These are phyloP conservation scores for Butyriboletus loyo DNA, from an alignment of 768 basidiomycete species.

Conservation along the genomic window DNA sequence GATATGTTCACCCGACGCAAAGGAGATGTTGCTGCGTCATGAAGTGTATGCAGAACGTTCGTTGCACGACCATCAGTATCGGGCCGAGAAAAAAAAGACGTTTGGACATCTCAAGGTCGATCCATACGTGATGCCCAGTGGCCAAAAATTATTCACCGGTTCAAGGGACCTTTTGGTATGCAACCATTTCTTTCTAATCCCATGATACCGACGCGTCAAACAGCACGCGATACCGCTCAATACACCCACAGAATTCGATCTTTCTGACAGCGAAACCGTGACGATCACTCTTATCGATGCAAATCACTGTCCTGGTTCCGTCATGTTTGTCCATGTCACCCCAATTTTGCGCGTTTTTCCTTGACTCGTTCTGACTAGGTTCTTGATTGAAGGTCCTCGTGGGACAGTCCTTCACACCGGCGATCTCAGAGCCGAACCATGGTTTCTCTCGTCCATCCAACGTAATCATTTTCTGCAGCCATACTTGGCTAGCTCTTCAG, in stretches of 20 bases:
- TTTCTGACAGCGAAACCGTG: conserved; percentile 56
- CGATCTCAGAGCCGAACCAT: conserved; percentile 86
- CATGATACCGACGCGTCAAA: not conserved
- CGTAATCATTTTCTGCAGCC: conserved; percentile 71
- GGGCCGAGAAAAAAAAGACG: conserved; percentile 40
- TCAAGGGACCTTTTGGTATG: conserved; percentile 55
- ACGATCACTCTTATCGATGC: conserved; percentile 83
- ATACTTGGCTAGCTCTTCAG: conserved; percentile 48
- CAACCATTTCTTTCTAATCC: not conserved
- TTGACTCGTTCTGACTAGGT: conserved; percentile 49
- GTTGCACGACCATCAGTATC: conserved; percentile 43
- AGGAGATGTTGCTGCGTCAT: conserved; percentile 78
- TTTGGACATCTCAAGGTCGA: conserved; percentile 67
- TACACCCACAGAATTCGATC: conserved; percentile 57
- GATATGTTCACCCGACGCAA: conserved; percentile 79
- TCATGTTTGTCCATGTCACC: conserved; percentile 58
- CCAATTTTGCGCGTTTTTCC: not conserved
- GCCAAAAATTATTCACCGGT: conserved; percentile 45
- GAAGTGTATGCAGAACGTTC: conserved; percentile 68
- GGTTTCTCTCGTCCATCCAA: conserved; percentile 65
- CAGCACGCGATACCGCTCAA: conserved; percentile 62
- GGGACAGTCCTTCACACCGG: conserved; percentile 88
- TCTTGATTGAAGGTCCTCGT: conserved; percentile 68
- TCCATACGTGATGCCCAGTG: conserved; percentile 45
- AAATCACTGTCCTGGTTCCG: conserved; percentile 93